phyloP scores from a whole-genome alignment of 345 rosid genomes.

The Sapria himalayana region DNA sequence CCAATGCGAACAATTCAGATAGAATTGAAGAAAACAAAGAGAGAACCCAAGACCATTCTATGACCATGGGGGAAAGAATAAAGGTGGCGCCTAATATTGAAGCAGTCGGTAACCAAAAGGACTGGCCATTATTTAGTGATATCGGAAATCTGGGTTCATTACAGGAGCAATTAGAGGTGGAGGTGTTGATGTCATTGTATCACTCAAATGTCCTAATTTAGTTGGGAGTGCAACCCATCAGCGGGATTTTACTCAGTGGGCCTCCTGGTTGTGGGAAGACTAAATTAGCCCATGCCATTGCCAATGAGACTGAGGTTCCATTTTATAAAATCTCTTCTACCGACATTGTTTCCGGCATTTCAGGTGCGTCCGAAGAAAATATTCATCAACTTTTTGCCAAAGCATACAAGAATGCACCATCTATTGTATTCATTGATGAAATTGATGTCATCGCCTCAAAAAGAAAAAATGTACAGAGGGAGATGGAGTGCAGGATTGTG shows the following conservation, averaged over 20 bases:
- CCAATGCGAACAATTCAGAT: too few relatives aligned
- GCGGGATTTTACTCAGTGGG: slow-evolving; percentile 66
- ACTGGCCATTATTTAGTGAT: slow-evolving; percentile 54
- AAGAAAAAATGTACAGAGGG: slow-evolving; percentile 70
- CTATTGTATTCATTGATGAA: slow-evolving; percentile 84
- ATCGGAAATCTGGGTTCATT: slow-evolving; percentile 60
- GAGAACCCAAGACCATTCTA: too few relatives aligned
- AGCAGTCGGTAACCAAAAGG: too few relatives aligned
- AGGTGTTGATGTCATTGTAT: slow-evolving; percentile 50
- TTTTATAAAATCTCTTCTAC: slow-evolving; percentile 75
- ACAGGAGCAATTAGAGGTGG: slow-evolving; percentile 48
- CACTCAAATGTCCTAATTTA: slow-evolving; percentile 40
- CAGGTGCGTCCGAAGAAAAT: slow-evolving; percentile 85
- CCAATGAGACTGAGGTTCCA: slow-evolving; percentile 62
- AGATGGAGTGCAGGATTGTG: slow-evolving; percentile 83
- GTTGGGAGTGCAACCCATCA: slow-evolving; percentile 46
- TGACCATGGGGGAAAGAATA: too few relatives aligned
- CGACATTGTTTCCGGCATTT: slow-evolving; percentile 53
- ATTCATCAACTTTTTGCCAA: slow-evolving; percentile 66
- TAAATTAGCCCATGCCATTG: slow-evolving; percentile 56
- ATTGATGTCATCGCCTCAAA: slow-evolving; percentile 92
- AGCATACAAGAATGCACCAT: slow-evolving; percentile 67
- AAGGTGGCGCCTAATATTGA: too few relatives aligned
- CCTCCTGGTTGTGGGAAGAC: slow-evolving; percentile 83
- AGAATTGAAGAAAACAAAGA: too few relatives aligned